Conservation (phyloP, 805 yeast genomes). For the Tetrapisispora fleetii region DNA sequence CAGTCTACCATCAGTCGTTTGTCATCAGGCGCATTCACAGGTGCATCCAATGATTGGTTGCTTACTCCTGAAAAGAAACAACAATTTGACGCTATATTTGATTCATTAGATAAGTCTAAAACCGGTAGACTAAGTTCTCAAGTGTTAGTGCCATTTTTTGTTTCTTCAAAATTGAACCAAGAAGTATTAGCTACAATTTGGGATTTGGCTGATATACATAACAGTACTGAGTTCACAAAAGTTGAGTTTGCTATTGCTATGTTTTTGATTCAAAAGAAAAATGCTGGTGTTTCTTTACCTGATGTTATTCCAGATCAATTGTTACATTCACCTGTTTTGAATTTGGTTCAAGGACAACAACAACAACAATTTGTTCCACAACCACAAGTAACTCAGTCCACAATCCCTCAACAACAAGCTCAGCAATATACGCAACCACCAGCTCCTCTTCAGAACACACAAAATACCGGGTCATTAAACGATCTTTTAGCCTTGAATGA, state of each 20-base stretch:
- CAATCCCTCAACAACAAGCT: neutral
- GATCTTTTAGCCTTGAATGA: conserved; percentile 56
- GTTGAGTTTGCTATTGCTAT: conserved; percentile 88
- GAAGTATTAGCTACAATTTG: conserved; percentile 80
- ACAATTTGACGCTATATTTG: conserved; percentile 74
- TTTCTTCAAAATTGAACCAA: conserved; percentile 79
- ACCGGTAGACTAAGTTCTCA: conserved; percentile 59
- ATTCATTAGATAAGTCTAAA: conserved; percentile 57
- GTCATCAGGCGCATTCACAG: conserved; percentile 27
- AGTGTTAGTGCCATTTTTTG: conserved; percentile 79
- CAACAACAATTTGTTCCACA: conserved; percentile 32
- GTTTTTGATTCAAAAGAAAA: conserved; percentile 78
- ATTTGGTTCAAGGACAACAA: conserved; percentile 7
- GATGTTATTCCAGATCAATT: conserved; percentile 63
- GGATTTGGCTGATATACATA: conserved; percentile 89
- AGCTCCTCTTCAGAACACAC: conserved; percentile 8
- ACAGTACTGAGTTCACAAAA: conserved; percentile 69
- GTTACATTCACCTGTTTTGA: conserved; percentile 31
- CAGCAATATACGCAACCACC: neutral
- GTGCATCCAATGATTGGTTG: conserved; percentile 49
- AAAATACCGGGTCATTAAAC: conserved; percentile 43
- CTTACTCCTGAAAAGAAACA: conserved; percentile 58
- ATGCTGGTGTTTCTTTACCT: conserved; percentile 73
- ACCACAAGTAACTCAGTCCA: conserved; percentile 15
- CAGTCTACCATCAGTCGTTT: conserved; percentile 28